These are phyloP conservation scores for Pelargonium fulgidum DNA, from an alignment of 441 rosid species.

Conservation along the genomic window DNA sequence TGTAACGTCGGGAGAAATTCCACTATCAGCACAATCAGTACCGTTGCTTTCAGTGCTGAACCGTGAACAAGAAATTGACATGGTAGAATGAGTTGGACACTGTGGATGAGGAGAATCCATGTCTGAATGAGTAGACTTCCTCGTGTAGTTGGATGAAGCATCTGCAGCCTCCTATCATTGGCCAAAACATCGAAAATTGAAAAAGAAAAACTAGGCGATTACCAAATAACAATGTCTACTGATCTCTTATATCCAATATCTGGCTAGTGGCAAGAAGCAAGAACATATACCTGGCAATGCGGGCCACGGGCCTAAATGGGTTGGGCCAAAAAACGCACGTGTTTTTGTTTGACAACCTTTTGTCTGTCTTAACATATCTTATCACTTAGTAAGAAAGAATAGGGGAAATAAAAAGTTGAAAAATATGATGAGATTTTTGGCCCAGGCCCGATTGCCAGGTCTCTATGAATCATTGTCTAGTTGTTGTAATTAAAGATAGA, in stretches of 20 bases:
- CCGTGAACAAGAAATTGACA: constrained; percentile 45
- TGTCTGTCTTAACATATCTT: too few species aligned
- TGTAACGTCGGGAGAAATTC: constrained; percentile 26
- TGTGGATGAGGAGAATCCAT: constrained; percentile 24
- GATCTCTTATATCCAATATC: not conserved
- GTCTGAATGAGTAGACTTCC: constrained; percentile 17
- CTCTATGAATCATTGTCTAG: not conserved
- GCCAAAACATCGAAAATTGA: not conserved
- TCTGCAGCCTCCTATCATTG: constrained; percentile 25
- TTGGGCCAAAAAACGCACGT: too few species aligned
- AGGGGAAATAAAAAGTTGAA: too few species aligned
- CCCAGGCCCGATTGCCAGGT: too few species aligned
- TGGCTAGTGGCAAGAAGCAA: not conserved
- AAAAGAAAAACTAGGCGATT: not conserved
- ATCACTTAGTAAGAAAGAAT: too few species aligned
- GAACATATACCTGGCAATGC: too few species aligned
- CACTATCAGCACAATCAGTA: constrained; percentile 30
- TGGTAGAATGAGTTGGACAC: constrained; percentile 36
- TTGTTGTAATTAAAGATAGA: not conserved
- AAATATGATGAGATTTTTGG: too few species aligned
- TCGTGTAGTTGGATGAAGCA: constrained; percentile 19
- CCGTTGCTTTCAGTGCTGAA: constrained; percentile 35
- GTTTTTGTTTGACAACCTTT: too few species aligned
- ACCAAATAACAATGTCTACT: not conserved
- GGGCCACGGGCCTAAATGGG: too few species aligned